Evolutionary conservation across 345 rosid species (phyloP).

Genomic region (Arabidopsis arenosa): DNA sequence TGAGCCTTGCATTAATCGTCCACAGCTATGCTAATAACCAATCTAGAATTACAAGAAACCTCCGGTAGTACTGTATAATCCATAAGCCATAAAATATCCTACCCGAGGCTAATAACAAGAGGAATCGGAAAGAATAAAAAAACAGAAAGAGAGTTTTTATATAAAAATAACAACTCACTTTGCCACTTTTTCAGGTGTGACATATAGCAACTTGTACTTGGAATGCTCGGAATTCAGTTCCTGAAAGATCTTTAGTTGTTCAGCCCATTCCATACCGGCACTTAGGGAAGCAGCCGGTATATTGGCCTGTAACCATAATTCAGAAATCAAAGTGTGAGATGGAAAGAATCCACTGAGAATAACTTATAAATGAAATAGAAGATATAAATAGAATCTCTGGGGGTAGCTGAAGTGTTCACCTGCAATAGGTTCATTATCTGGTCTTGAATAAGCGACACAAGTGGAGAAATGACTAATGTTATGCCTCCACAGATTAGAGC

Average conservation of each 20-base stretch:
- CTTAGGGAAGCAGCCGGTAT: conserved; percentile 92
- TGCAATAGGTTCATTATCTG: conserved; percentile 97
- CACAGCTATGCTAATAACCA: conserved; percentile 13
- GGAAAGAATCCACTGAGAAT: conserved; percentile 15
- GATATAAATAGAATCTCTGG: conserved; percentile 20
- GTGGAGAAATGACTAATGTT: conserved; percentile 93
- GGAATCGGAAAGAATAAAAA: background rate
- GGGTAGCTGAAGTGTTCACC: conserved; percentile 53
- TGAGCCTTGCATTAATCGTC: conserved; percentile 8
- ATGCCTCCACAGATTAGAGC: conserved; percentile 86
- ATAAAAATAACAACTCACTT: conserved; percentile 60
- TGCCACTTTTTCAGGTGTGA: conserved; percentile 99
- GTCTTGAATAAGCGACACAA: conserved; percentile 97
- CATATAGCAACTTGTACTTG: conserved; percentile 86
- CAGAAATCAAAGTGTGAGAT: conserved; percentile 28
- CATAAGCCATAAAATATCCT: conserved; percentile 19
- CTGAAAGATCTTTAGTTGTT: conserved; percentile 88
- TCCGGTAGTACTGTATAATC: conserved; percentile 12
- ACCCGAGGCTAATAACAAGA: conserved; percentile 9
- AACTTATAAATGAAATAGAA: conserved; percentile 18
- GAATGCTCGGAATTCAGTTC: conserved; percentile 83
- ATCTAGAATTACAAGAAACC: conserved; percentile 25
- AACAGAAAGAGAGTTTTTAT: background rate
- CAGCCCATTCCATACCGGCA: conserved; percentile 94
- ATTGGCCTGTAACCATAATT: conserved; percentile 65